Evolutionary conservation across 306 rosid species (phyloP).

Genomic region (Begonia fuchsioides): DNA sequence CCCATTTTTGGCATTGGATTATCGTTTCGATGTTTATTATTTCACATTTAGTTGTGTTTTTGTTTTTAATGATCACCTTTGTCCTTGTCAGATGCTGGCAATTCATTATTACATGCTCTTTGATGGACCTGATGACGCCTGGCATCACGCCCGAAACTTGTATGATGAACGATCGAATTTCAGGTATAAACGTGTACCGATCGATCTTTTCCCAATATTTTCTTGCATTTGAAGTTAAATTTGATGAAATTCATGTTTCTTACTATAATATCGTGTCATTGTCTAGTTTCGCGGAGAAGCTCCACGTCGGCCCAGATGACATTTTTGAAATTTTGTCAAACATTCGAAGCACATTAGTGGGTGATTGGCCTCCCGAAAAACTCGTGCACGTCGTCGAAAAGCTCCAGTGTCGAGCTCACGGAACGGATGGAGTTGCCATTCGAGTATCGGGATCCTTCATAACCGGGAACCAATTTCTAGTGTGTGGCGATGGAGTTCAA

Average conservation of each 20-base stretch:
- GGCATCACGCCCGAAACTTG: constrained; percentile 62
- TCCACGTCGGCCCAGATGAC: constrained; percentile 40
- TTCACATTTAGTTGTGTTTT: neutral
- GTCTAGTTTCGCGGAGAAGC: constrained; percentile 71
- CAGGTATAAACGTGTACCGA: too few relatives aligned
- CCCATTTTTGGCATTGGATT: too few relatives aligned
- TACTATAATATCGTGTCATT: constrained; percentile 1
- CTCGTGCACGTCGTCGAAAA: constrained; percentile 76
- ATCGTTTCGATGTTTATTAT: too few relatives aligned
- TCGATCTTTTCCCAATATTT: neutral
- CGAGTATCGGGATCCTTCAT: constrained; percentile 86
- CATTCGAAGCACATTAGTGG: constrained; percentile 56
- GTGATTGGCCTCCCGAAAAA: constrained; percentile 92
- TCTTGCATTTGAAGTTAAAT: too few relatives aligned
- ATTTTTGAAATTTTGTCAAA: constrained; percentile 44
- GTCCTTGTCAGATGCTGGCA: constrained; percentile 63
- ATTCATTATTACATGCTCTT: constrained; percentile 81
- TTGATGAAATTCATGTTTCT: neutral
- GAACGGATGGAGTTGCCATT: constrained; percentile 38
- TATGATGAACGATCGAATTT: constrained; percentile 57
- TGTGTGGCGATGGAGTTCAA: constrained; percentile 94
- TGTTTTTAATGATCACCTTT: neutral
- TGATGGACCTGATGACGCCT: constrained; percentile 71
- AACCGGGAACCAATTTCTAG: constrained; percentile 79
- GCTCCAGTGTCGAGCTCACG: too few relatives aligned